phyloP scores from a whole-genome alignment of 1,139 yeast species.

The Taphrina deformans region DNA sequence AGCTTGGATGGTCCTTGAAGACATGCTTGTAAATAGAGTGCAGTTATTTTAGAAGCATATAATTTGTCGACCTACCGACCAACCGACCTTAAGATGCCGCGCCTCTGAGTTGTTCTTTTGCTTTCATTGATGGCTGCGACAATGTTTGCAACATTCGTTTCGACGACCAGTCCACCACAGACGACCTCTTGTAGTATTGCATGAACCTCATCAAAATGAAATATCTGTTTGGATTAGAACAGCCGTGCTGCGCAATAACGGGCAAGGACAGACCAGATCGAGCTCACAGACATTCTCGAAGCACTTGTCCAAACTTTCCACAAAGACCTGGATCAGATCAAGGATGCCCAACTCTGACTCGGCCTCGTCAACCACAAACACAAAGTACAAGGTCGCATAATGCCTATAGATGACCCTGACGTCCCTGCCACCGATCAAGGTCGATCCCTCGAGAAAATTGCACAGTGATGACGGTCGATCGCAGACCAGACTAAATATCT shows the following conservation, averaged over 20 bases:
- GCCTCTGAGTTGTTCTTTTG: slow-evolving; percentile 40
- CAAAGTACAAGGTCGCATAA: slow-evolving; percentile 91
- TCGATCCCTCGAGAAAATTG: slow-evolving; percentile 57
- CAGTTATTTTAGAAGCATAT: no score
- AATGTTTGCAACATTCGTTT: slow-evolving; percentile 77
- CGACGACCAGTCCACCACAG: slow-evolving; percentile 99
- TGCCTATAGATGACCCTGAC: slow-evolving; percentile 90
- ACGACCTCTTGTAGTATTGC: slow-evolving; percentile 82
- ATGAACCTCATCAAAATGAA: slow-evolving; percentile 93
- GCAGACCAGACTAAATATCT: slow-evolving; percentile 69
- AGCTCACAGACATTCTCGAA: slow-evolving; percentile 92
- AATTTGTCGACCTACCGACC: no score
- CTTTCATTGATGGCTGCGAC: slow-evolving; percentile 62
- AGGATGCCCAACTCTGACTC: slow-evolving; percentile 92
- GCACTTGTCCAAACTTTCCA: slow-evolving; percentile 88
- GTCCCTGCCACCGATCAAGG: slow-evolving; percentile 64
- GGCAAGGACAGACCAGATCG: slow-evolving; percentile 81
- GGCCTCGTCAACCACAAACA: slow-evolving; percentile 91
- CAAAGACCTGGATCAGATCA: slow-evolving; percentile 94
- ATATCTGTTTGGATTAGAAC: no score
- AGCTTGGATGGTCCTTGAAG: no score
- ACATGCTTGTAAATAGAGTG: no score
- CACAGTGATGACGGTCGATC: slow-evolving; percentile 72
- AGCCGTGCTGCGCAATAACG: no score
- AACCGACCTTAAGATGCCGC: slow-evolving; percentile 1